phyloP scores from a whole-genome alignment of 176 grass and related monocot genomes.

The Themeda triandra region DNA sequence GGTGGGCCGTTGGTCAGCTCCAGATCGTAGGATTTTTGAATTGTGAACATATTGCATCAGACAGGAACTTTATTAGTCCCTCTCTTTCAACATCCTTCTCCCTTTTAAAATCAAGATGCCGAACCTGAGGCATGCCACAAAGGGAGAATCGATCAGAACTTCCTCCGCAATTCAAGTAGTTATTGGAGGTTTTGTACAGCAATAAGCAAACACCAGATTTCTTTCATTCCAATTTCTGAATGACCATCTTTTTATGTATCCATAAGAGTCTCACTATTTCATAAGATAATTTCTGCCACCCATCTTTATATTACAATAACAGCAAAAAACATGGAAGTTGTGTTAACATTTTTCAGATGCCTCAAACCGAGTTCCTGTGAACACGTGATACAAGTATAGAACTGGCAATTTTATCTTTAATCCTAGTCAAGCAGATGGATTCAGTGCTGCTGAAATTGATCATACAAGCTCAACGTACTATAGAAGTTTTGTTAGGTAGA shows the following conservation, averaged over 20 bases:
- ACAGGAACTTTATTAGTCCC: constrained; percentile 76
- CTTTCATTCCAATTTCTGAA: neutral
- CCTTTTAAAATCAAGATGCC: constrained; percentile 85
- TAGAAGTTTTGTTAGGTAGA: neutral
- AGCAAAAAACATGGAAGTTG: constrained; percentile 2
- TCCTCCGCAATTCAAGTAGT: neutral
- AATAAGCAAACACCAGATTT: neutral
- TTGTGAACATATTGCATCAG: constrained; percentile 75
- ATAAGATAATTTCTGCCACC: neutral
- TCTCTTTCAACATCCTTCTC: constrained; percentile 75
- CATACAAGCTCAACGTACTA: neutral
- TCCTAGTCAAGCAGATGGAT: neutral
- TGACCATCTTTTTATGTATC: neutral
- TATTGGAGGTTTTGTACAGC: neutral
- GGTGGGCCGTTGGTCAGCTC: constrained; percentile 24
- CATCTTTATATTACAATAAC: neutral
- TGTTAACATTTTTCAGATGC: constrained; percentile 3
- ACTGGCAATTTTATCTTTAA: constrained; percentile 1
- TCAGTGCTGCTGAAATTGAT: neutral
- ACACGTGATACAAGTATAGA: neutral
- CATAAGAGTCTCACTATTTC: neutral
- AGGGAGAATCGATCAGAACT: constrained; percentile 8
- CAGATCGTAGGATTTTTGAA: constrained; percentile 88
- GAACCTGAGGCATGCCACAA: constrained; percentile 53
- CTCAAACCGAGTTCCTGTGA: neutral